Conservation (phyloP, 176 grass and related monocot species). For the Aegilops tauschii region DNA sequence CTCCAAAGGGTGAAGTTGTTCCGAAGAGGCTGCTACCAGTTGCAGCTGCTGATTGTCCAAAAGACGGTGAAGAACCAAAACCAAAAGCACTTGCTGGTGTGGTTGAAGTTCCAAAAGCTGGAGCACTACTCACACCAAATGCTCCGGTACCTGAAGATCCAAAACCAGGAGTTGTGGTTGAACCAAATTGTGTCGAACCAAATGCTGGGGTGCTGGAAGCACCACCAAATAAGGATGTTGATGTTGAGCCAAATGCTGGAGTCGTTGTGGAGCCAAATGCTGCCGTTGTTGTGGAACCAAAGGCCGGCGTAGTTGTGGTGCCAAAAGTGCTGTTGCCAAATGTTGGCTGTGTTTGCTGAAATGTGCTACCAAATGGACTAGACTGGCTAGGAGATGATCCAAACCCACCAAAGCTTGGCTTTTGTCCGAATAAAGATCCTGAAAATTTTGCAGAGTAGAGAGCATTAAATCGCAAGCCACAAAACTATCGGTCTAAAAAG, state of each 20-base stretch:
- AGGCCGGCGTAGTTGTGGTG: conserved; percentile 49
- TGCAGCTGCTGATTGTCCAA: conserved; percentile 60
- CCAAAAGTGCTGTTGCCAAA: conserved; percentile 75
- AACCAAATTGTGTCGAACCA: conserved; percentile 63
- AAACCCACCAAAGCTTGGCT: conserved; percentile 76
- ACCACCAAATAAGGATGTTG: conserved; percentile 71
- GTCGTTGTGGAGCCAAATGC: conserved; percentile 43
- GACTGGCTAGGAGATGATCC: conserved; percentile 80
- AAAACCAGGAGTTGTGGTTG: conserved; percentile 55
- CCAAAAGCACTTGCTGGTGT: conserved; percentile 51
- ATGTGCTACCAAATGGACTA: conserved; percentile 64
- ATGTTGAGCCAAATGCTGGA: conserved; percentile 60
- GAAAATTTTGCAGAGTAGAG: conserved; percentile 8
- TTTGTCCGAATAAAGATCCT: conserved; percentile 94
- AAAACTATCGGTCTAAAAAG: background rate
- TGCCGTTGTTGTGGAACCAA: conserved; percentile 41
- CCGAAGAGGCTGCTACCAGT: conserved; percentile 74
- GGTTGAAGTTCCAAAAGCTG: conserved; percentile 59
- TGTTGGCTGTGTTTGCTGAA: conserved; percentile 77
- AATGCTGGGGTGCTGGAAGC: conserved; percentile 48
- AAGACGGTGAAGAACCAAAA: conserved; percentile 75
- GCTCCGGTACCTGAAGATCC: conserved; percentile 55
- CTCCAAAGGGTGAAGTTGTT: conserved; percentile 59
- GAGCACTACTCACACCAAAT: conserved; percentile 60
- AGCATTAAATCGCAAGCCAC: background rate